Evolutionary conservation across 495 filamentous ascomycete genomes (phyloP).

Genomic region (Cairneyella variabilis): DNA sequence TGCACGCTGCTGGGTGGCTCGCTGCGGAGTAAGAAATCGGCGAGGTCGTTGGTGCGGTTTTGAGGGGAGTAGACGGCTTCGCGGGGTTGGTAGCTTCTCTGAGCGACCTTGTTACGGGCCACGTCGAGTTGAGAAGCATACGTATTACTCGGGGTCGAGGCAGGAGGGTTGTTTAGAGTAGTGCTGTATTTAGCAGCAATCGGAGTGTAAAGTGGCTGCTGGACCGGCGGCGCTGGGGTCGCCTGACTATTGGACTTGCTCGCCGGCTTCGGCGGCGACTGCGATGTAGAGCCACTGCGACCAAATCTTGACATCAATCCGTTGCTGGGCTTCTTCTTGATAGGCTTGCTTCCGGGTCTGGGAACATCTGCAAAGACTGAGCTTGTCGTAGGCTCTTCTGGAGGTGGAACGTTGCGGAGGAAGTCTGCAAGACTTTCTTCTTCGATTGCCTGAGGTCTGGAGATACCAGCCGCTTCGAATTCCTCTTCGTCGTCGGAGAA

Average conservation of each 20-base stretch:
- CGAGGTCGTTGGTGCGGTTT: constrained; percentile 60
- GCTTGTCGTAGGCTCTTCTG: constrained; percentile 37
- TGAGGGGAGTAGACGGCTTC: constrained; percentile 35
- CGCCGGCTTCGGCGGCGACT: constrained; percentile 5
- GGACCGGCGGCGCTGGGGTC: neutral
- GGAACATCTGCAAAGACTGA: constrained; percentile 19
- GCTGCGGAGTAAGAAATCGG: constrained; percentile 74
- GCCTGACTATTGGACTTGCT: constrained; percentile 5
- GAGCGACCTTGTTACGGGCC: constrained; percentile 35
- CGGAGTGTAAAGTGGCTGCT: constrained; percentile 21
- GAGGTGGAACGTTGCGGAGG: constrained; percentile 75
- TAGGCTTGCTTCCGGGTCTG: constrained; percentile 25
- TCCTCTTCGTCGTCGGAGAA: constrained; percentile 77
- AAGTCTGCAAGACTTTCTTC: constrained; percentile 87
- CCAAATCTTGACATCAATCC: constrained; percentile 62
- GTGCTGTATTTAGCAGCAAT: constrained; percentile 20
- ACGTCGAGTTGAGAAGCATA: constrained; percentile 27
- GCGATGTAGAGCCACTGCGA: constrained; percentile 31
- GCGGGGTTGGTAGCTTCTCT: constrained; percentile 51
- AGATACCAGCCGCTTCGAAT: constrained; percentile 28
- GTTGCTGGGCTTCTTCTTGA: constrained; percentile 59
- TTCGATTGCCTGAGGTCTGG: constrained; percentile 34
- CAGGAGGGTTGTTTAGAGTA: neutral
- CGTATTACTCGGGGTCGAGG: constrained; percentile 22
- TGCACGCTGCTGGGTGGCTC: constrained; percentile 52